A percentile compares a stretch with the other conserved stretches of the same genome.
phyloP scores from a whole-genome alignment of 441 rosid species.

The Croton setiger region DNA sequence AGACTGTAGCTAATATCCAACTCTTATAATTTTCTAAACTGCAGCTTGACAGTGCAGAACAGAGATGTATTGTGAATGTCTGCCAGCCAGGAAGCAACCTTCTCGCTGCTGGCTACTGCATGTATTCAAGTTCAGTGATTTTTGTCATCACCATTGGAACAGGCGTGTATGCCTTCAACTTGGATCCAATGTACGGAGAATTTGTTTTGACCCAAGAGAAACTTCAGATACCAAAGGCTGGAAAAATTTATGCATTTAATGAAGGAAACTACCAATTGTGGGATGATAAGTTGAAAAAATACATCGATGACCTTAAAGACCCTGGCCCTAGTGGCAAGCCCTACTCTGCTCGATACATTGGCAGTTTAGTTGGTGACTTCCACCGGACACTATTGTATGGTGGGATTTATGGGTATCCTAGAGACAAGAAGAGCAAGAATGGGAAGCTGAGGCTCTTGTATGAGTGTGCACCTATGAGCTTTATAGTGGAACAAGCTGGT shows the following conservation, averaged over 20 bases:
- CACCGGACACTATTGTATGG: conserved; percentile 83
- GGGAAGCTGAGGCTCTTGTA: conserved; percentile 90
- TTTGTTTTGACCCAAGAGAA: conserved; percentile 82
- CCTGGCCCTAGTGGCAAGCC: conserved; percentile 89
- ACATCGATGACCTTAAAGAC: conserved; percentile 82
- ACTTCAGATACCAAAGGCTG: conserved; percentile 75
- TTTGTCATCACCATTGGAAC: conserved; percentile 74
- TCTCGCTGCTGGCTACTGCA: conserved; percentile 91
- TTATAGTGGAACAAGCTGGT: conserved; percentile 92
- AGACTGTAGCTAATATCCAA: not conserved
- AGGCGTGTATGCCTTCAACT: conserved; percentile 76
- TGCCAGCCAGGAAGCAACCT: conserved; percentile 95
- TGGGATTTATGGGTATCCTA: conserved; percentile 90
- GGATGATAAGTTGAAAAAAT: conserved; percentile 87
- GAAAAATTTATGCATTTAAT: conserved; percentile 83
- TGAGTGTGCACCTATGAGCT: conserved; percentile 98
- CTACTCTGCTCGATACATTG: conserved; percentile 87
- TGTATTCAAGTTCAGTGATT: conserved; percentile 93
- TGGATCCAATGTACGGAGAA: conserved; percentile 96
- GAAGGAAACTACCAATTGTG: conserved; percentile 93
- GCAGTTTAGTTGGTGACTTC: conserved; percentile 95
- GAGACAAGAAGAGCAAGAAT: conserved; percentile 86
- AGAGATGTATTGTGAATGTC: conserved; percentile 79
- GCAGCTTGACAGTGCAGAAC: conserved; percentile 58
- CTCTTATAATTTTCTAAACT: conserved; percentile 16